These are phyloP conservation scores for Suhomyces sp. DNA, from an alignment of 805 yeast genomes.

Conservation along the genomic window DNA sequence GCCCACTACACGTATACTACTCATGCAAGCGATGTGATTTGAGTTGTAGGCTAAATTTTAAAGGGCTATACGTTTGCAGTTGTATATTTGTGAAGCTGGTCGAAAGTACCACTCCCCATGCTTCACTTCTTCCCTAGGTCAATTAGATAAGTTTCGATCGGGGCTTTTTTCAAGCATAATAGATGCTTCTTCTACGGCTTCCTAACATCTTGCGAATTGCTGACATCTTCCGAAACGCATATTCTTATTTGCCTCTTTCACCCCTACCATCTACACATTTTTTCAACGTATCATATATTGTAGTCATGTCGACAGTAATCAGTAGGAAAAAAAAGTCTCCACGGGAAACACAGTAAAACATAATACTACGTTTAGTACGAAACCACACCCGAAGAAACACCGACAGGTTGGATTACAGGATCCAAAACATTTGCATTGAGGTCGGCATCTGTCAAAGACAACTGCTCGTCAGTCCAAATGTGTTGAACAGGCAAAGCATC, in stretches of 20 bases:
- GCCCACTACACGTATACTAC: background rate
- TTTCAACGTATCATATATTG: slow-evolving; percentile 13
- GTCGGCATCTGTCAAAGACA: slow-evolving; percentile 58
- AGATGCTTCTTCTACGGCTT: too few relatives aligned
- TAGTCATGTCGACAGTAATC: slow-evolving; percentile 2
- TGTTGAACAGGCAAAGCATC: slow-evolving; percentile 49
- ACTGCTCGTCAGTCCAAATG: slow-evolving; percentile 85
- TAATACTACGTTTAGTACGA: background rate
- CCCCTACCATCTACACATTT: background rate
- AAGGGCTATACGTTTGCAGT: too few relatives aligned
- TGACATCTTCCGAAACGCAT: too few relatives aligned
- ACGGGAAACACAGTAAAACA: background rate
- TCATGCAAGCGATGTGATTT: background rate
- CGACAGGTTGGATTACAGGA: slow-evolving; percentile 61
- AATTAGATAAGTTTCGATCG: too few relatives aligned
- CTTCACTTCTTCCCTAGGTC: too few relatives aligned
- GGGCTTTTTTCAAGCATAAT: too few relatives aligned
- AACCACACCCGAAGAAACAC: slow-evolving; percentile 65
- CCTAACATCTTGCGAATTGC: too few relatives aligned
- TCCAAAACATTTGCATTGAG: slow-evolving; percentile 65
- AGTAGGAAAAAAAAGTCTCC: background rate
- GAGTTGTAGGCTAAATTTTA: background rate
- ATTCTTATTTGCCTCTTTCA: background rate
- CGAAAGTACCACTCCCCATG: too few relatives aligned
- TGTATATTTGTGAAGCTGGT: too few relatives aligned